phyloP scores from a whole-genome alignment of 2,329 filamentous ascomycete genomes.

The Metarhizium album region DNA sequence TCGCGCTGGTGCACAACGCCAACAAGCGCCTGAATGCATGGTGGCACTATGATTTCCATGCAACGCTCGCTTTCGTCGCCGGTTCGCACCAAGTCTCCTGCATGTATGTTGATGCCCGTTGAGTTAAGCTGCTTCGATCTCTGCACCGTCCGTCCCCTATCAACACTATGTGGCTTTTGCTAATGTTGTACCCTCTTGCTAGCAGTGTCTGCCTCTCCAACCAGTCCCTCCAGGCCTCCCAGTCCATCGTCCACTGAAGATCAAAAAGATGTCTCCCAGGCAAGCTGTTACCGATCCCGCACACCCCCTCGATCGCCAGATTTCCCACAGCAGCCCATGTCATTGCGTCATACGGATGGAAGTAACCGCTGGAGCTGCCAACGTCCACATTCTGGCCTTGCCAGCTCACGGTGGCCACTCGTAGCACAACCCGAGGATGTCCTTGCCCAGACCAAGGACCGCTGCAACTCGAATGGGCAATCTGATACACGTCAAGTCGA shows the following conservation, averaged over 20 bases:
- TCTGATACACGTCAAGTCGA: conserved; percentile 20
- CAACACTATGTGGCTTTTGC: conserved; percentile 10
- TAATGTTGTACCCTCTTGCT: conserved; percentile 16
- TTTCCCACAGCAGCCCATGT: conserved; percentile 26
- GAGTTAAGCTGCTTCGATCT: background rate
- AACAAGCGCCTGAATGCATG: conserved; percentile 24
- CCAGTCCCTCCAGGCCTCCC: conserved; percentile 37
- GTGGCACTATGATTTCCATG: conserved; percentile 50
- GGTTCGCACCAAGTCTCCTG: conserved; percentile 45
- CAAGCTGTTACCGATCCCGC: conserved; percentile 41
- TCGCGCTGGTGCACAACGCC: conserved; percentile 23
- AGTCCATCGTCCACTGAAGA: conserved; percentile 42
- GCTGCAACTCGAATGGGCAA: conserved; percentile 16
- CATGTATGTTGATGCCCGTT: conserved; percentile 51
- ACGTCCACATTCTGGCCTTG: conserved; percentile 25
- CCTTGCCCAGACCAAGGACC: conserved; percentile 18
- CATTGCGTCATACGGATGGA: conserved; percentile 34
- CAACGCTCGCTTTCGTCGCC: conserved; percentile 53
- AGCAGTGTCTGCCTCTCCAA: conserved; percentile 23
- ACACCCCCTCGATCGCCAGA: conserved; percentile 42
- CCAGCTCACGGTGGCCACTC: conserved; percentile 35
- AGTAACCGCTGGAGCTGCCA: conserved; percentile 27
- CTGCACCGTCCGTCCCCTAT: background rate
- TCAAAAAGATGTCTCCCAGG: conserved; percentile 28
- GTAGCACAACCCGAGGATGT: conserved; percentile 34